phyloP scores from a whole-genome alignment of 305 asterid genomes.

The Ilex paraguariensis region DNA sequence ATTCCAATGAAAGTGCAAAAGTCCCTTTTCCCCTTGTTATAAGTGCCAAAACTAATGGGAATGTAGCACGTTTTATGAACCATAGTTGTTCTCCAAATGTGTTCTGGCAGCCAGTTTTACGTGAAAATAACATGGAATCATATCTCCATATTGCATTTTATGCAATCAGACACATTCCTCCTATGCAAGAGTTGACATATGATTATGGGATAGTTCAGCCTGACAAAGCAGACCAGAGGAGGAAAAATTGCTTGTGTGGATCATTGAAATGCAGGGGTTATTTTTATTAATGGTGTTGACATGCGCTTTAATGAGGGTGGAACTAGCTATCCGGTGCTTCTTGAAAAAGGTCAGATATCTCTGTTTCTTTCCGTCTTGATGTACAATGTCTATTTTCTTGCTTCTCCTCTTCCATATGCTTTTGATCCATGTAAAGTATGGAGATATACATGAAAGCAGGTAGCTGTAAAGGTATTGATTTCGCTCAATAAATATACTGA shows the following conservation, averaged over 20 bases:
- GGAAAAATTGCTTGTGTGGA: conserved; percentile 75
- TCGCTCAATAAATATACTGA: too few relatives aligned
- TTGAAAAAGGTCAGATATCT: neutral
- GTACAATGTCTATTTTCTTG: too few relatives aligned
- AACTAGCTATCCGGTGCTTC: neutral
- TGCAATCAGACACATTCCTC: conserved; percentile 84
- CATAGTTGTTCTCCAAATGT: conserved; percentile 87
- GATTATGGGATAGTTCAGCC: conserved; percentile 66
- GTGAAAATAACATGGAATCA: conserved; percentile 49
- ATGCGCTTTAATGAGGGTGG: conserved; percentile 8
- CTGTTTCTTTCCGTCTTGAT: neutral
- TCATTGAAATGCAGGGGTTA: conserved; percentile 70
- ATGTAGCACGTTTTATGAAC: conserved; percentile 87
- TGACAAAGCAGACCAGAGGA: conserved; percentile 48
- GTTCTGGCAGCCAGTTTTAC: conserved; percentile 73
- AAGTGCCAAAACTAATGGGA: conserved; percentile 64
- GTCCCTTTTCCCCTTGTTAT: conserved; percentile 61
- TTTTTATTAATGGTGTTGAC: conserved; percentile 43
- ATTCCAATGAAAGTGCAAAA: conserved; percentile 29
- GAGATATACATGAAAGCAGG: too few relatives aligned
- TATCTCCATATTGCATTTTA: conserved; percentile 80
- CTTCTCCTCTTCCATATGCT: too few relatives aligned
- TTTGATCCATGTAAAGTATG: too few relatives aligned
- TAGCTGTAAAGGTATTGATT: too few relatives aligned
- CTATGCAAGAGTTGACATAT: conserved; percentile 83